Evolutionary conservation across 257 asterid genomes (phyloP).

Genomic region (Nicotiana attenuata): DNA sequence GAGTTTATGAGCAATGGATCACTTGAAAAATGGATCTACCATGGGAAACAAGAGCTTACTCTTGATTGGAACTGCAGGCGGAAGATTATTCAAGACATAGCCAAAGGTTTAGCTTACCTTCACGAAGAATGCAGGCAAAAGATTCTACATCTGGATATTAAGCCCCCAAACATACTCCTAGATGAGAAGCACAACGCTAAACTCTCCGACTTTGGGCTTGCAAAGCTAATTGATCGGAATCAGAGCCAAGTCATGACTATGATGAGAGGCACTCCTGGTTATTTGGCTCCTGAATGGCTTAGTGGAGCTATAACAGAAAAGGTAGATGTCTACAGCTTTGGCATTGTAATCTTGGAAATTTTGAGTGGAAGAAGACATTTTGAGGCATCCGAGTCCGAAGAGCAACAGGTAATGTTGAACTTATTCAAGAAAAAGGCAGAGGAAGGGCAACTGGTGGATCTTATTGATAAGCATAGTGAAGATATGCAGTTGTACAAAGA

Average conservation of each 20-base stretch:
- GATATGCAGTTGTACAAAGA: constrained; percentile 16
- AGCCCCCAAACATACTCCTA: constrained; percentile 26
- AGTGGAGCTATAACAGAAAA: constrained; percentile 20
- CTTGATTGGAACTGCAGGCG: constrained; percentile 24
- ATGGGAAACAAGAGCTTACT: background rate
- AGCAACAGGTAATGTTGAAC: constrained; percentile 10
- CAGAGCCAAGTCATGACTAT: constrained; percentile 23
- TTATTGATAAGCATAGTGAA: constrained; percentile 17
- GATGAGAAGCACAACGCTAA: constrained; percentile 28
- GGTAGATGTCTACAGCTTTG: constrained; percentile 27
- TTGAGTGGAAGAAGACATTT: constrained; percentile 20
- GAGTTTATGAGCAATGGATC: constrained; percentile 30
- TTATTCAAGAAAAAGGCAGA: constrained; percentile 23
- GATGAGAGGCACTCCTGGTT: constrained; percentile 31
- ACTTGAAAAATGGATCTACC: constrained; percentile 29
- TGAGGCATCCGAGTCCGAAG: constrained; percentile 14
- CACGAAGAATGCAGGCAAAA: constrained; percentile 30
- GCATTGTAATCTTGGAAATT: constrained; percentile 24
- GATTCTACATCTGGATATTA: constrained; percentile 25
- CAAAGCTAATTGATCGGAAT: constrained; percentile 27
- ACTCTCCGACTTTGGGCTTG: constrained; percentile 28
- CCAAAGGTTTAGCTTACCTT: constrained; percentile 27
- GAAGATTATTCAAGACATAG: constrained; percentile 25
- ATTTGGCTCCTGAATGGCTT: constrained; percentile 28
- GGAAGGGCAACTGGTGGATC: constrained; percentile 17